Evolutionary conservation across 164 flowering plant species (phyloP), one percentile per base, ranked within the genome.

Genomic region (Cinnamomum chago): DNA sequence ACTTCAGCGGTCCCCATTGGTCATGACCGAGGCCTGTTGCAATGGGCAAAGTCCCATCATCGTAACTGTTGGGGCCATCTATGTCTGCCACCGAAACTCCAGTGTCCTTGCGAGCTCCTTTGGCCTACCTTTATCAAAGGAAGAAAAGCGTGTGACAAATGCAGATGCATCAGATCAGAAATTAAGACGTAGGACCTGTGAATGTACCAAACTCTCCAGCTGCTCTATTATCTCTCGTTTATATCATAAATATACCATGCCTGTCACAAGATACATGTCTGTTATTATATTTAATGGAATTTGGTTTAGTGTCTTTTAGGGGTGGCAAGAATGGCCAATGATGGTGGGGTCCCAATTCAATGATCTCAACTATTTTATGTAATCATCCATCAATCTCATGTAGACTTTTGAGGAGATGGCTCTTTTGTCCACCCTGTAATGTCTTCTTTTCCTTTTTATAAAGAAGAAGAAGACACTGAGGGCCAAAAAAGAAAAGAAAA

Each of bases 351-450:
- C 69, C 69, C n/a, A 67, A 67, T 67, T 67, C 69, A 67, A 67
- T 30, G 69, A 30, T 33, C 69, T 67, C 4, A 30, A 67, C 28
- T 13, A 67, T 67, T 30, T 28, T 7, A 67, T 28, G 17, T 1
- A 67, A 67, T 67, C 47, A 67, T 30, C 69, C 35, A 67, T 67
- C 69, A 67, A 67, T 67, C 69, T 28, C 69, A 33, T 28, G 69
- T 67, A 67, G 69, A 67, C 69, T 67, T 67, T 67, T 67, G 40
- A 67, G 69, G 18, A 30, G 33, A 17, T 67, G 69, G n/a, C 69
- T 18, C 69, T 9, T 28, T 67, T 33, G 40, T 67, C 47, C 40
- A 67, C 40, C 50, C 1, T 15, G 3, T 13, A 28, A 5, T 67
- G 22, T 28, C 9, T 14, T 18, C 35, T 67, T 33, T 64, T 67